These are phyloP conservation scores for Botrytis elliptica DNA, from an alignment of 2,329 filamentous ascomycete species.

Conservation along the genomic window DNA sequence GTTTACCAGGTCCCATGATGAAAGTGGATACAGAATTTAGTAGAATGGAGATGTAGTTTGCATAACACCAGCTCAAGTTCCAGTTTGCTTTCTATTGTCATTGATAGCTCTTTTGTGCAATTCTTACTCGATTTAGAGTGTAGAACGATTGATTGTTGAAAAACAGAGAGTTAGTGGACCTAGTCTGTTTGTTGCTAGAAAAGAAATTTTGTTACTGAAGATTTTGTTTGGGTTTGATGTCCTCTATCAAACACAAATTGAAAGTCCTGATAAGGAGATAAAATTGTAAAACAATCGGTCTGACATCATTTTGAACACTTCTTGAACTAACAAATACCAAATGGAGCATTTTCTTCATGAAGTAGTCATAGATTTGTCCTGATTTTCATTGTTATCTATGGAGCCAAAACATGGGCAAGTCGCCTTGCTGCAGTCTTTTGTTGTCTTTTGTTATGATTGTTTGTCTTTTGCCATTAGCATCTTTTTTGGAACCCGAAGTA, in stretches of 20 bases:
- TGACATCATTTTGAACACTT: background rate
- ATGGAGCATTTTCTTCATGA: background rate
- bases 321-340: background rate
- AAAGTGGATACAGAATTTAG: rapidly evolving
- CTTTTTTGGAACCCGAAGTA: background rate
- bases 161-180: background rate
- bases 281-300: background rate
- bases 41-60: background rate
- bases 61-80: background rate
- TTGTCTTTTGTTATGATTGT: background rate
- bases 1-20: background rate
- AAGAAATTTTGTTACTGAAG: rapidly evolving
- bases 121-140: background rate
- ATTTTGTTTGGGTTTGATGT: background rate
- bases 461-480: background rate
- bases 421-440: background rate
- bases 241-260: background rate
- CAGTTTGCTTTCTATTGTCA: background rate
- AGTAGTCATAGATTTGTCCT: background rate
- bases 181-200: background rate
- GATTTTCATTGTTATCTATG: background rate
- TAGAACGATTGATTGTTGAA: background rate
- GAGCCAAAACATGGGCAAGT: background rate
- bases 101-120: background rate
- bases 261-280: background rate